Evolutionary conservation across 352 stramenopile genomes (phyloP), one percentile per base, ranked within the genome.

Genomic region (Thalassiosira livingstoniorum): DNA sequence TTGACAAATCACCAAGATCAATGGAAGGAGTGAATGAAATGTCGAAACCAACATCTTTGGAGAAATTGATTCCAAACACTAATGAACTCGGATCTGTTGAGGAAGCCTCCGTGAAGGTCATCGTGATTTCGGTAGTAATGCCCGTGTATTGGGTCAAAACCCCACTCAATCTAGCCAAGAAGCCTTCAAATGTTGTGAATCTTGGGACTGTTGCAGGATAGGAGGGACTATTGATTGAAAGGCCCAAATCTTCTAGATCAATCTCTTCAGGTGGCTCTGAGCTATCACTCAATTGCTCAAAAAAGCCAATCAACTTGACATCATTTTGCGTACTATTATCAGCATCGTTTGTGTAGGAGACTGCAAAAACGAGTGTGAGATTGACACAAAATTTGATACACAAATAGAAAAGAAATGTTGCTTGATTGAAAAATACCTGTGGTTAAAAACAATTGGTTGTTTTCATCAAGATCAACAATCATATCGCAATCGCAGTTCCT

Each of bases 11-110:
- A 25, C 78, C 78, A 25, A 85, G 47, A 13, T 27, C 3, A 29
- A 80, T n/a, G 53, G 64, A 51, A 13, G 51, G 4, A 43, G 35
- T 68, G 31, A 85, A 82, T 2, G 63, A 77, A 37, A 78, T 32
- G 13, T 15, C 35, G 31, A 35, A 21, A 27, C 69, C 18, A 62
- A 82, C 45, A 7, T 55, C 27, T 43, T 72, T 73, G 31, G 69
- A 42, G 42, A 82, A 78, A 29, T 61, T 34, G 1, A 86, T 79
- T 54, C 68, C 74, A 55, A 86, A 71, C 7, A 86, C 29, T 51
- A 83, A 82, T 32, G 23, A 63, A 42, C 73, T 73, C n/a, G 66
- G 58, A 4, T 39, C 21, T 2, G 53, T 27, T 39, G 18, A 21
- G 29, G 73, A 51, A 25, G 29, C 32, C 57, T 67, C 15, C 0